phyloP scores from a whole-genome alignment of 2,329 filamentous ascomycete species.

The Penicillium oxalicum region DNA sequence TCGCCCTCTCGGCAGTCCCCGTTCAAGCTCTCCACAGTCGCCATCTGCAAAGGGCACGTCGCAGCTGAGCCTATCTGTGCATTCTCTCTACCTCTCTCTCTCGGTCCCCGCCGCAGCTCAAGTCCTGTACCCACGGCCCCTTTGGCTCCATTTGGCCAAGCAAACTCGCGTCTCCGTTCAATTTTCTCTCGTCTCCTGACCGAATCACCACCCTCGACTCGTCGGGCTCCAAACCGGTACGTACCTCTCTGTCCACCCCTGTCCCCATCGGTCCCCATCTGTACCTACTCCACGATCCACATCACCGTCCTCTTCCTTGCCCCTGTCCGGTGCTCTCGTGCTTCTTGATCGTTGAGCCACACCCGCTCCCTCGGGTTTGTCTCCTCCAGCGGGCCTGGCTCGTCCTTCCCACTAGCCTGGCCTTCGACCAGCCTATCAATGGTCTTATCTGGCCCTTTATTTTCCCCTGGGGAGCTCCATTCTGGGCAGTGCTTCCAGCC shows the following conservation, averaged over 20 bases:
- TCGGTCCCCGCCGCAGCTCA: neutral
- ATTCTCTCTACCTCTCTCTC: neutral
- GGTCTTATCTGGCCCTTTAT: neutral
- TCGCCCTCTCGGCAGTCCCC: neutral
- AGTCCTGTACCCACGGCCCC: no score
- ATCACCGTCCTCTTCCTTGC: neutral
- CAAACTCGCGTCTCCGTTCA: no score
- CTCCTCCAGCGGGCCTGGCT: neutral
- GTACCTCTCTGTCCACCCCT: neutral
- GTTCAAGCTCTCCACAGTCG: slow-evolving; percentile 1
- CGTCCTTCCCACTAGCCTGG: neutral
- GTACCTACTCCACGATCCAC: neutral
- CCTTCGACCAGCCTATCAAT: neutral
- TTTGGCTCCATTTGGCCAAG: no score
- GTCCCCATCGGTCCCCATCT: neutral
- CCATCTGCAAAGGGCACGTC: neutral
- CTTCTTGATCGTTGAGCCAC: neutral
- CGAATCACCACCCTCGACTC: no score
- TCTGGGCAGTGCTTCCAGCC: neutral
- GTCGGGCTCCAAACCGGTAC: no score
- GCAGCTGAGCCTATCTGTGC: neutral
- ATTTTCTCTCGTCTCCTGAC: neutral
- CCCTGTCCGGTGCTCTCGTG: neutral
- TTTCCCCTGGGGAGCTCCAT: neutral
- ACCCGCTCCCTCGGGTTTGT: neutral